Conservation (phyloP, 768 basidiomycete species). For the Chiua virens region DNA sequence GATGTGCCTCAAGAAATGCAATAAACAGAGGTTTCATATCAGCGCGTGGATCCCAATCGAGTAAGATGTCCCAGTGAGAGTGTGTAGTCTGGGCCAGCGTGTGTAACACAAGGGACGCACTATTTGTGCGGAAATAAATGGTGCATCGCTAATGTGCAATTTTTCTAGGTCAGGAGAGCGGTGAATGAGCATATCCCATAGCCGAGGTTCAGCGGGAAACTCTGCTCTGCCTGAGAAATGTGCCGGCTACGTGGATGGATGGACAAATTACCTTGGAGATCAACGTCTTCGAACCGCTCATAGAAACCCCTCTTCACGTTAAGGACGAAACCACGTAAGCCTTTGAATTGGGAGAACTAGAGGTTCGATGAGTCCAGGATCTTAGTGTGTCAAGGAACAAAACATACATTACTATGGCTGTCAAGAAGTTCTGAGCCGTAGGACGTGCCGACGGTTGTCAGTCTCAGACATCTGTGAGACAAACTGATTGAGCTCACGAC, state of each 20-base stretch:
- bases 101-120: slow-evolving; percentile 55
- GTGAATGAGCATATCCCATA: slow-evolving; percentile 72
- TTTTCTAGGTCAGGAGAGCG: slow-evolving; percentile 68
- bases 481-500: neutral
- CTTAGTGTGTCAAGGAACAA: neutral
- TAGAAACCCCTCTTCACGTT: slow-evolving; percentile 64
- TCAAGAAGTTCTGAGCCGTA: slow-evolving; percentile 61
- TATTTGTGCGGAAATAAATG: slow-evolving; percentile 40
- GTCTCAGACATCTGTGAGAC: slow-evolving; percentile 56
- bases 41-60: slow-evolving; percentile 49
- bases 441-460: slow-evolving; percentile 61
- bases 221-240: slow-evolving; percentile 17
- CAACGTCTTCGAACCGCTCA: slow-evolving; percentile 50
- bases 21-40: slow-evolving; percentile 59
- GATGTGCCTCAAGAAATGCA: slow-evolving; percentile 67
- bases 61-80: slow-evolving; percentile 65
- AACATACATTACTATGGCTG: slow-evolving; percentile 60
- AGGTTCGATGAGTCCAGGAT: neutral
- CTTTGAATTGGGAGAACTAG: slow-evolving; percentile 68
- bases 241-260: neutral
- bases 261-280: slow-evolving; percentile 49
- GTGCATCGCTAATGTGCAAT: slow-evolving; percentile 43
- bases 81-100: slow-evolving; percentile 65
- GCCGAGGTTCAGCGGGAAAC: slow-evolving; percentile 23
- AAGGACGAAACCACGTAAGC: slow-evolving; percentile 62